phyloP scores from a whole-genome alignment of 305 asterid species.

The Plantago coronopus region DNA sequence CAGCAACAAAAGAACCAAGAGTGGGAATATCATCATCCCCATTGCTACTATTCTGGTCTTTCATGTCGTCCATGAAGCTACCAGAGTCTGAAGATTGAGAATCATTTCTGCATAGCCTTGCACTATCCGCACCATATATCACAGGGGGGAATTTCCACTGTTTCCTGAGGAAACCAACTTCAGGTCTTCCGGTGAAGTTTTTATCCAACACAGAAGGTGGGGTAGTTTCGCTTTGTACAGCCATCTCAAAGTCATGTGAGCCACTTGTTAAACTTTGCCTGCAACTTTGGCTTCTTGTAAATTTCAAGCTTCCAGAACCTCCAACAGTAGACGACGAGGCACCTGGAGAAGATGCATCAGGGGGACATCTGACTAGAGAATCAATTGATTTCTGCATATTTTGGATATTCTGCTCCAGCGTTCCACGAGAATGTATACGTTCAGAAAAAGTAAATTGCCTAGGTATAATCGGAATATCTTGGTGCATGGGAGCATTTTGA shows the following conservation, averaged over 20 bases:
- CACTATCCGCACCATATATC: constrained; percentile 45
- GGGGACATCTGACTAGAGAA: constrained; percentile 40
- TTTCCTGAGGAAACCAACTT: constrained; percentile 45
- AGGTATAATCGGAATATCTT: constrained; percentile 31
- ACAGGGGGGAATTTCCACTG: constrained; percentile 81
- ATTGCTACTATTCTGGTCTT: constrained; percentile 33
- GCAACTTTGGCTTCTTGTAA: constrained; percentile 59
- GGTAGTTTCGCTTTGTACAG: constrained; percentile 54
- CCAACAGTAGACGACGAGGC: constrained; percentile 32
- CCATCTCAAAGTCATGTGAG: constrained; percentile 37
- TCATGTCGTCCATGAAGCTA: constrained; percentile 48
- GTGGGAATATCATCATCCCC: constrained; percentile 82
- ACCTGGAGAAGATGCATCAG: constrained; percentile 39
- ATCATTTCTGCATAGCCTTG: constrained; percentile 47
- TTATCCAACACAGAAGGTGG: constrained; percentile 64
- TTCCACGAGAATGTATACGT: constrained; percentile 34
- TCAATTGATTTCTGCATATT: constrained; percentile 36
- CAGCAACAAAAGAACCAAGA: constrained; percentile 83
- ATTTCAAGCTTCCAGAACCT: constrained; percentile 43
- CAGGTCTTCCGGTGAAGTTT: constrained; percentile 61
- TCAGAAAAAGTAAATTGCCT: constrained; percentile 33
- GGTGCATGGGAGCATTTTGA: constrained; percentile 28
- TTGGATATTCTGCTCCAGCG: constrained; percentile 38
- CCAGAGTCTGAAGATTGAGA: constrained; percentile 65
- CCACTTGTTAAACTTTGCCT: constrained; percentile 45